Evolutionary conservation across 257 asterid genomes (phyloP), one percentile per base, ranked within the genome.

Genomic region (Plantago ovata): DNA sequence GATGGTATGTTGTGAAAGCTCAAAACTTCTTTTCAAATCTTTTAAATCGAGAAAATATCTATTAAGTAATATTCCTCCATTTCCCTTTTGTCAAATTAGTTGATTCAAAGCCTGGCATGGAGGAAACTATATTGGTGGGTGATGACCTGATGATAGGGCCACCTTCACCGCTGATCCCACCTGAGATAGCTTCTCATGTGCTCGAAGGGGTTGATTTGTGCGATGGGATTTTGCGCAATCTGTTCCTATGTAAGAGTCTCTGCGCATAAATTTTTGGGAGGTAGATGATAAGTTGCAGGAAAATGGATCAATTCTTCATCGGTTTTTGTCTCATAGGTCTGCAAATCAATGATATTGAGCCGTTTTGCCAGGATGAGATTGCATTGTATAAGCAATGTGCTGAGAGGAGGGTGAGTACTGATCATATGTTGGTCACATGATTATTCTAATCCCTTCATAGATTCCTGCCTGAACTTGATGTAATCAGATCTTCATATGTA

Each of bases 111-210:
- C 94, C 81, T 46, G 69, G 81, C 13, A 84, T 89, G 96, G 98
- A 93, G 86, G 98, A 93, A 72, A 93, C 94, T 44, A 84, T 89
- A 66, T 77, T 93, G 73, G 96, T 93, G 75, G 98, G 96, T 61
- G 97, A 93, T 82, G 97, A 93, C 77, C 83, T 93, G 67, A 93
- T 93, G 98, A 74, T 75, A 87, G 97, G 96, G 14, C 98, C 89
- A 6, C 96, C 97, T 32, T 86, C 97, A 21, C 99, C 95, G 5
- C 28, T 89, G 62, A 82, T 93, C 69, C 97, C 99, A 47, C 92
- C 96, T 40, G 97, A 93, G 75, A 93, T 89, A 61, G 96, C 95
- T 1, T 81, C 99, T 56, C 99, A 89, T 33, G 96, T 93, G 54
- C 95, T 93, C 40, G 80, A 86, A 76, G 98, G 97, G 41, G 95